Conservation (phyloP, 148 eudicot species). For the Diospyros lotus region DNA sequence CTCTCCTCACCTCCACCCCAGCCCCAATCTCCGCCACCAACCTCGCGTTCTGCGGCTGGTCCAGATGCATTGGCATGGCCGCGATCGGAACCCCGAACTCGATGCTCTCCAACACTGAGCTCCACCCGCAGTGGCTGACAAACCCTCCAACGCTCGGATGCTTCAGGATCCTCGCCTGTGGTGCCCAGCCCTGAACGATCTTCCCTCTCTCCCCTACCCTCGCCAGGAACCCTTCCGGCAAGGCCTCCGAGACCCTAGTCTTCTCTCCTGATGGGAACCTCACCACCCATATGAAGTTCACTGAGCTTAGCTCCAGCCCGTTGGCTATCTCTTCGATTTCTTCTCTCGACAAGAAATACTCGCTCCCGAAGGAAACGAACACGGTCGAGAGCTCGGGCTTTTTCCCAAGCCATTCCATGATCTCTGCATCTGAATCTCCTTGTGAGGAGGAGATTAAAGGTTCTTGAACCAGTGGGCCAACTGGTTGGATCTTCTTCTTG, state of each 20-base stretch:
- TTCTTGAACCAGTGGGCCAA: slow-evolving; percentile 24
- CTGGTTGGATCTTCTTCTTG: slow-evolving; percentile 11
- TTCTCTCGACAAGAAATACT: slow-evolving; percentile 23
- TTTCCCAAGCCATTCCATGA: slow-evolving; percentile 23
- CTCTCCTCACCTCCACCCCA: not conserved
- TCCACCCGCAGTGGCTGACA: slow-evolving; percentile 37
- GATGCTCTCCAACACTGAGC: slow-evolving; percentile 23
- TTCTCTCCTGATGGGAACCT: slow-evolving; percentile 20
- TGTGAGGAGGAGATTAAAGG: no score
- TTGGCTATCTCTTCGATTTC: slow-evolving; percentile 28
- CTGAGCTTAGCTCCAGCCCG: slow-evolving; percentile 28
- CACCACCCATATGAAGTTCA: slow-evolving; percentile 29
- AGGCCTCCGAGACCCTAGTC: not conserved
- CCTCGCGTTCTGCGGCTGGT: not conserved
- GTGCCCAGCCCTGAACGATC: slow-evolving; percentile 30
- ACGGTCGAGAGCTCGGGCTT: slow-evolving; percentile 20
- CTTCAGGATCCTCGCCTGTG: slow-evolving; percentile 24
- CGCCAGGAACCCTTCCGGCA: slow-evolving; percentile 21
- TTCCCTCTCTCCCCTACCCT: slow-evolving; percentile 20
- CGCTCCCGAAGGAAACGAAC: slow-evolving; percentile 29
- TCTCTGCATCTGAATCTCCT: not conserved
- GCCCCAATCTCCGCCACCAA: not conserved
- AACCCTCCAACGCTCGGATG: slow-evolving; percentile 32
- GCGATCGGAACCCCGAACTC: slow-evolving; percentile 3
- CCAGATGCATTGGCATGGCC: not conserved